These are phyloP conservation scores for Schizochytrium sp. DNA, from an alignment of 108 stramenopile species.

Conservation along the genomic window DNA sequence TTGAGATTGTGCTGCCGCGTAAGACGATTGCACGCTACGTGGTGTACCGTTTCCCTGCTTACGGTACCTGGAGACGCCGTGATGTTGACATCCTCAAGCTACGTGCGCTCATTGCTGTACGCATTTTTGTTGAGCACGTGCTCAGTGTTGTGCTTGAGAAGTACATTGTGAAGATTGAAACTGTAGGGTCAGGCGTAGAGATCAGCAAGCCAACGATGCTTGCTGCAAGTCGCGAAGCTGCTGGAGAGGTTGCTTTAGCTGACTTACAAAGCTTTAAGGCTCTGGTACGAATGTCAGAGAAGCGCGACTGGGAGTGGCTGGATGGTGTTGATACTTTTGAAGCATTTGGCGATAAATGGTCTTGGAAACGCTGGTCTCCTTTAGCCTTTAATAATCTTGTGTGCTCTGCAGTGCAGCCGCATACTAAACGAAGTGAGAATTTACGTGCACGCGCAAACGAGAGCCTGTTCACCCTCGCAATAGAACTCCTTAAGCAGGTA, in stretches of 20 bases:
- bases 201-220: not conserved
- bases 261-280: constrained; percentile 33
- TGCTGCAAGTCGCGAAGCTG: not conserved
- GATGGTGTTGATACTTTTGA: constrained; percentile 53
- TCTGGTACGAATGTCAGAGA: constrained; percentile 19
- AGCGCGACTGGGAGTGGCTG: constrained; percentile 50
- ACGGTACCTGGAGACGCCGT: not conserved
- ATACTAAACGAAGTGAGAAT: not conserved
- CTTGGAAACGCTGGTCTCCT: constrained; percentile 35
- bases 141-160: not conserved
- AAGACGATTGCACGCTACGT: constrained; percentile 42
- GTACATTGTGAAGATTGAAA: not conserved
- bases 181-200: too few relatives aligned
- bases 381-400: constrained; percentile 42
- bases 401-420: constrained; percentile 33
- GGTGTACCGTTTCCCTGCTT: constrained; percentile 48
- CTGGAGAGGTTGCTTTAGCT: not conserved
- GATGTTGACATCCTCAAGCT: constrained; percentile 56
- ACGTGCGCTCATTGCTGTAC: constrained; percentile 54
- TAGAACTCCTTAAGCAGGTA: not conserved
- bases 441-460: constrained; percentile 9
- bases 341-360: constrained; percentile 46
- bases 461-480: not conserved
- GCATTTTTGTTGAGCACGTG: constrained; percentile 32
- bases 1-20: constrained; percentile 15